Base-by-base conservation (phyloP, 371 early-diverging fungal genomes). In the Rhizopus stolonifer region DNA sequence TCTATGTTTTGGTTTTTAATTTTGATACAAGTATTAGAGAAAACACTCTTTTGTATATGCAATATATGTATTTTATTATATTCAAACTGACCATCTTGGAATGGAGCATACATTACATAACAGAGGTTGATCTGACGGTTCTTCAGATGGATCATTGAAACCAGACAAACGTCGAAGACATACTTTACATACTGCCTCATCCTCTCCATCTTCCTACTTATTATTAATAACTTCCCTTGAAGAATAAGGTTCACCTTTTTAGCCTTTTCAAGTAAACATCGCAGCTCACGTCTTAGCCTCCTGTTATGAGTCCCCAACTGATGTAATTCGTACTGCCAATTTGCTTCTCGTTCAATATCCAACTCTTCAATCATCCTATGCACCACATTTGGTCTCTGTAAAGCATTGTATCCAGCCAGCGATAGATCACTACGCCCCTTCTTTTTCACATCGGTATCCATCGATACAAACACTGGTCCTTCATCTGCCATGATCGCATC, bases 301-400 rank as follows among this genome's bases (percentile, higher is more conserved):
- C 66, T 66, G 52, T 79, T 79, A n/a, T 54, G 56, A 21, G 73
- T 65, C 3, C 78, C 58, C 15, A 77, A 49, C 51, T 77, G 74
- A 56, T 77, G 75, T 33, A 77, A n/a, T 46, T 77, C 78, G 47
- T 74, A 77, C 42, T 77, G 74, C 78, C 78, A 77, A 46, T 66
- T 69, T 1, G 74, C 55, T 33, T 58, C 57, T 24, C 66, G 58
- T 6, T 34, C 25, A 33, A 64, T 58, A 26, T 65, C 60, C 17
- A 77, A 57, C 22, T 74, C 72, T 23, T 66, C 65, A 22, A 77
- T 61, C 46, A 77, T 56, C 10, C 72, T 52, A n/a, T 65, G 61
- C 11, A 48, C 43, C 11, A 21, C 33, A n/a, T 19, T 44, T n/a
- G 43, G 38, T 17, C 24, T 53, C 14, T 46, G 60, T 1, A 47